Evolutionary conservation across 164 flowering plant species (phyloP), one percentile per base, ranked within the genome.

Genomic region (Nymphaea thermarum): DNA sequence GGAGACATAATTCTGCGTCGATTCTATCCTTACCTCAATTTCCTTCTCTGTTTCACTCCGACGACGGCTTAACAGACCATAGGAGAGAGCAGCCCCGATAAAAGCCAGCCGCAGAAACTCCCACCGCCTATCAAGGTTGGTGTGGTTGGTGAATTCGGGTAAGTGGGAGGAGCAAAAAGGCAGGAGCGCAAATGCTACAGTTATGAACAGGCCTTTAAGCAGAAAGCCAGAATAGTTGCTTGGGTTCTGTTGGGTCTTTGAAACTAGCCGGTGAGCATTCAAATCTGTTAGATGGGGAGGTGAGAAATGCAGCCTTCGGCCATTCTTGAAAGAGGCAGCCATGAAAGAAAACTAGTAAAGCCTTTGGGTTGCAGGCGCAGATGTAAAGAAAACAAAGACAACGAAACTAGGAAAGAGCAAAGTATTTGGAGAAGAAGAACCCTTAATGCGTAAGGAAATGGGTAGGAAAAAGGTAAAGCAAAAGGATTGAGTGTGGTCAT

Each of bases 51-150:
- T 59, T 17, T 85, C 88, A 3, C 79, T 79, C 67, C 80, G 86
- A 71, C 83, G 62, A 16, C 84, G 75, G 81, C 99, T 87, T 68
- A 94, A 91, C 0, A 94, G 78, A 7, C 98, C 96, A 64, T 94
- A 94, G 47, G 96, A 90, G 67, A 94, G 85, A 4, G 97, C 97
- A 51, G 91, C 82, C 3, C 99, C 99, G 16, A 91, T 97, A 64
- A 91, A 80, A 5, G 91, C 71, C 62, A 93, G 88, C 77, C 90
- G 96, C 12, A 94, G 78, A 74, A 94, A 87, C 81, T 94, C 98
- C 96, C 97, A 94, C 71, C 85, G 78, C 80, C 86, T 79, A 43
- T 79, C 74, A 59, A 82, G 55, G 3, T 84, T 12, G 5, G 80
- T 75, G 65, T 89, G 88, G 81, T 77, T 84, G 44, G 86, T 68